Conservation (phyloP, 306 rosid species). For the Hippophae tibetana region DNA sequence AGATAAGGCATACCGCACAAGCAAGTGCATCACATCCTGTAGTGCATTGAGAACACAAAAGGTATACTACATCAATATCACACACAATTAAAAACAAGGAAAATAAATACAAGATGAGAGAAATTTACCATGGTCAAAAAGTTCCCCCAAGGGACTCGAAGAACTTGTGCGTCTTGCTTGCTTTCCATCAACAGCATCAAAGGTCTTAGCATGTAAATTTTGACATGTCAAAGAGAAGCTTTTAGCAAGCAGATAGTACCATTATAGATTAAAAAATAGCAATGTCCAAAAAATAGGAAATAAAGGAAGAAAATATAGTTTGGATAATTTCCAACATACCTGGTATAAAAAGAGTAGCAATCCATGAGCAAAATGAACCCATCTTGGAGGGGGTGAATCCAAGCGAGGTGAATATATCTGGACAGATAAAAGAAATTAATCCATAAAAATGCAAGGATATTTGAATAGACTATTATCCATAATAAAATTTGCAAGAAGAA, state of each 20-base stretch:
- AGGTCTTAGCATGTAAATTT: constrained; percentile 43
- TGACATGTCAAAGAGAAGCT: constrained; percentile 8
- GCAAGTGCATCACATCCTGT: constrained; percentile 99
- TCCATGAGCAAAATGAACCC: constrained; percentile 91
- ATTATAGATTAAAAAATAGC: constrained; percentile 3
- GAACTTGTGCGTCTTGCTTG: constrained; percentile 97
- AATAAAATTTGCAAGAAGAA: not conserved
- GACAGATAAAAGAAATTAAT: constrained; percentile 7
- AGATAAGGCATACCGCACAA: constrained; percentile 62
- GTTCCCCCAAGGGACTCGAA: constrained; percentile 95
- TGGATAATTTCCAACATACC: constrained; percentile 33
- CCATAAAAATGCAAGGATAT: not conserved
- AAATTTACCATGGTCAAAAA: constrained; percentile 83
- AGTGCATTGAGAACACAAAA: constrained; percentile 23
- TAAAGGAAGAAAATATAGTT: not conserved
- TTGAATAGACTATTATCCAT: not conserved
- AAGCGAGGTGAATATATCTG: constrained; percentile 79
- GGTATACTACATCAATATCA: constrained; percentile 21
- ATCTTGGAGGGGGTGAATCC: constrained; percentile 92
- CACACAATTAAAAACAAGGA: not conserved
- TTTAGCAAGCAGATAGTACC: not conserved
- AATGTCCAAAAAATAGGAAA: not conserved
- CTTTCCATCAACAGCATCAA: constrained; percentile 98
- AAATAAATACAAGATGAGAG: constrained; percentile 7
- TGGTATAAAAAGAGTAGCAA: constrained; percentile 87